Conservation (phyloP, 805 yeast genomes). For the Blastobotrys parvus region DNA sequence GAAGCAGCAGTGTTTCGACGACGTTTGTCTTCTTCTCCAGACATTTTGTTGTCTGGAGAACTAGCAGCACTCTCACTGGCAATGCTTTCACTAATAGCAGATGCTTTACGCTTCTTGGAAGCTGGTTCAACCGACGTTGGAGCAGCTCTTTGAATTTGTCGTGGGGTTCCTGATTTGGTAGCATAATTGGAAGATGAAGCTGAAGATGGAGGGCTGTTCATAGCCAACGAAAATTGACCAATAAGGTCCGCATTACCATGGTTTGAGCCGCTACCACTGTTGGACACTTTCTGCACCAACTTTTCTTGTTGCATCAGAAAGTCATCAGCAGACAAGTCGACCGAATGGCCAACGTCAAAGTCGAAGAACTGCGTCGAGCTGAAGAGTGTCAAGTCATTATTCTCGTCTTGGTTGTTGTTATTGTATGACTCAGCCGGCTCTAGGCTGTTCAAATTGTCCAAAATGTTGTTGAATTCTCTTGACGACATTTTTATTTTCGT, state of each 20-base stretch:
- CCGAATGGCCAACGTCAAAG: constrained; percentile 35
- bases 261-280: background rate
- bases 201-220: background rate
- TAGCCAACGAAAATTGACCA: constrained; percentile 3
- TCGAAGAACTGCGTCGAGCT: constrained; percentile 37
- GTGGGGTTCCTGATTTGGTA: background rate
- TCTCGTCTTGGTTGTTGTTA: background rate
- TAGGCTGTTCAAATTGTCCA: constrained; percentile 20
- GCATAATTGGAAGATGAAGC: background rate
- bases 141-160: background rate
- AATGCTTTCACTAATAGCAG: too few species aligned
- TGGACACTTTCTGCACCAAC: constrained; percentile 22
- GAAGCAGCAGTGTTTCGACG: constrained; percentile 89
- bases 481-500: too few species aligned
- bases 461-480: too few species aligned
- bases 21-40: constrained; percentile 60
- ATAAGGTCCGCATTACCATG: background rate
- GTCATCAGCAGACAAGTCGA: constrained; percentile 34
- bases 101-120: constrained; percentile 3
- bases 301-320: constrained; percentile 34
- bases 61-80: background rate
- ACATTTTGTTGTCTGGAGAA: constrained; percentile 5
- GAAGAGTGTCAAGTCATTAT: constrained; percentile 32
- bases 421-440: constrained; percentile 21
- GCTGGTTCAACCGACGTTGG: background rate